Evolutionary conservation across 2,329 filamentous ascomycete species (phyloP), one percentile per base, ranked within the genome.

Genomic region (Aspergillus piperis): DNA sequence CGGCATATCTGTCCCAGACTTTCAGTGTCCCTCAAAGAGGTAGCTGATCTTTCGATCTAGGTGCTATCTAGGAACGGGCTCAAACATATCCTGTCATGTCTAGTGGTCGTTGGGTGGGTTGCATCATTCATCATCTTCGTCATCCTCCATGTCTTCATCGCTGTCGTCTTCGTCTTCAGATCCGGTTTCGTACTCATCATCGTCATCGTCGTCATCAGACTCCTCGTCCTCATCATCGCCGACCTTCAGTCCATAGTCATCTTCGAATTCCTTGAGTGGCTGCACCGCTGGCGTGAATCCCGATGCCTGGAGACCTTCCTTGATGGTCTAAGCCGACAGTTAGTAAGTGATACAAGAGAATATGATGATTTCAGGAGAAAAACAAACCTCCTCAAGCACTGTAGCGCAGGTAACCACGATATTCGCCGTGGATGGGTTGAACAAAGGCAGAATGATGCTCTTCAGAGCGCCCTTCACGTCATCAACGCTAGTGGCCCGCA

Each of bases 381-480:
- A 50, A 82, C 87, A 79, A 80, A 95, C 91, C 82, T 96, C 91
- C 68, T 88, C 83, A 85, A 97, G 90, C 52, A 92, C 85, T 15
- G 90, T 89, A 19, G 92, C 90, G 73, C 94, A 97, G 7, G 94
- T 96, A 54, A 97, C 84, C 3, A 97, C 87, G 55, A 97, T 80
- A 73, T 98, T 96, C 64, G 92, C 88, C 73, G 84, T 91, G 19
- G 88, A 86, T 0, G 93, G 87, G 65, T 87, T 84, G 74, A 99
- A 98, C 38, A 95, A 83, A 0, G 90, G 89, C 68, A 96, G 73
- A 30, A 99, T 83, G 55, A 94, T 83, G 17, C 91, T 88, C 55
- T 80, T 84, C 80, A 99, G 86, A 2, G 86, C 90, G 23, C 81
- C 80, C 74, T 86, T 89, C 65, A 98, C 90, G 70, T 97, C 86